A percentile compares a stretch with the other conserved stretches of the same genome.
These are phyloP conservation scores for Zoysia japonica DNA, from an alignment of 176 grass and related monocot species.

Conservation along the genomic window DNA sequence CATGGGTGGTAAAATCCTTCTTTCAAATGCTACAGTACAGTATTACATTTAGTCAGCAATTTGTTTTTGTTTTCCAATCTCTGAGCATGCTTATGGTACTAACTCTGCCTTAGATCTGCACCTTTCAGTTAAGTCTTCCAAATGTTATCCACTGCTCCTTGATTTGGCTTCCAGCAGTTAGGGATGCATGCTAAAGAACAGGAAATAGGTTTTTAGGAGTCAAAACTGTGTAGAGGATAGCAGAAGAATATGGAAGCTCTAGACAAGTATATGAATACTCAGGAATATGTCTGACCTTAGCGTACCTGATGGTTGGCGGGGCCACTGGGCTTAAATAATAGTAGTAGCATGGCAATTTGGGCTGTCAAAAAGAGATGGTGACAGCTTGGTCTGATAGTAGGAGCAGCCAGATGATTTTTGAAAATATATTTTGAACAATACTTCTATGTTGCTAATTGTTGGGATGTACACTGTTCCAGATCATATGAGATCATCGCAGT, in stretches of 20 bases:
- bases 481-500: slow-evolving; percentile 84
- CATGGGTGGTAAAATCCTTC: not conserved
- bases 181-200: not conserved
- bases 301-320: slow-evolving; percentile 24
- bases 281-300: slow-evolving; percentile 1
- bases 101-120: not conserved
- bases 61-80: not conserved
- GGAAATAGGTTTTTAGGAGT: not conserved
- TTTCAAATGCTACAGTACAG: not conserved
- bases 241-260: not conserved
- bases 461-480: slow-evolving; percentile 44
- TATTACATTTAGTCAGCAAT: not conserved
- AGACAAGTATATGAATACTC: not conserved
- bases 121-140: not conserved
- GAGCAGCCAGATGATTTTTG: slow-evolving; percentile 6
- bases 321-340: not conserved
- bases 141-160: not conserved
- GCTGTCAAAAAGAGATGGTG: not conserved
- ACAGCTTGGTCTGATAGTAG: slow-evolving; percentile 18
- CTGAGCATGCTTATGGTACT: not conserved
- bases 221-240: slow-evolving; percentile 12
- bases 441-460: slow-evolving; percentile 1
- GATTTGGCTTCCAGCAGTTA: not conserved
- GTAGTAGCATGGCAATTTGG: not conserved
- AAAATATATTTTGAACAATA: not conserved